phyloP scores from a whole-genome alignment of 2,329 filamentous ascomycete genomes.

The Scleromitrula shiraiana region DNA sequence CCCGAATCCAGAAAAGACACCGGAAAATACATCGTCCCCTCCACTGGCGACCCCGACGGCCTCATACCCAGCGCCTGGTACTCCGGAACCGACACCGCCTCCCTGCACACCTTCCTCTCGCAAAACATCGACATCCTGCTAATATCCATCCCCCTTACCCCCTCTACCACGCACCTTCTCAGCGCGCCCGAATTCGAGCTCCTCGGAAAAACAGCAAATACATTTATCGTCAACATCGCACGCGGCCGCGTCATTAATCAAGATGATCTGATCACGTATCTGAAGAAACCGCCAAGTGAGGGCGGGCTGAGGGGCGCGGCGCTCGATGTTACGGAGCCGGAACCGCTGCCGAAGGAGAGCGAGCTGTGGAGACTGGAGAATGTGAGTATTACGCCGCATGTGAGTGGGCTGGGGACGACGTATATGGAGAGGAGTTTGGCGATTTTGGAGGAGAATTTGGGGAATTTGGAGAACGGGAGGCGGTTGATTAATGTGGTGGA shows the following conservation, averaged over 20 bases:
- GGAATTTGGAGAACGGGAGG: conserved; percentile 42
- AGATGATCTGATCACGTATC: conserved; percentile 46
- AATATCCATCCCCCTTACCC: conserved; percentile 32
- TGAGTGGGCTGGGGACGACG: conserved; percentile 45
- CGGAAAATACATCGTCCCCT: conserved; percentile 53
- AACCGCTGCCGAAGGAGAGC: conserved; percentile 52
- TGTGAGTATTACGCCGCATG: conserved; percentile 56
- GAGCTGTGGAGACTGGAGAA: conserved; percentile 56
- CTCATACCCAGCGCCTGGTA: conserved; percentile 32
- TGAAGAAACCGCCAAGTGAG: conserved; percentile 32
- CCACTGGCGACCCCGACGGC: conserved; percentile 39
- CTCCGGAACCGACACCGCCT: conserved; percentile 27
- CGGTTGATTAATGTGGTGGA: conserved; percentile 54
- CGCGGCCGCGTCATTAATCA: conserved; percentile 55
- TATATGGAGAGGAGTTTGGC: conserved; percentile 51
- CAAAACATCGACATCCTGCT: conserved; percentile 33
- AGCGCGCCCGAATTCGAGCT: conserved; percentile 33
- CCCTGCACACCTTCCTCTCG: conserved; percentile 30
- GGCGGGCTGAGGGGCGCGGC: conserved; percentile 52
- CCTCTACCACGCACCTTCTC: conserved; percentile 33
- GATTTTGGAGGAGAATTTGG: conserved; percentile 50
- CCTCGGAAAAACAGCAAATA: conserved; percentile 31
- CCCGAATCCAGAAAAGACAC: conserved; percentile 47
- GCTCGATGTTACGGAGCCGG: conserved; percentile 61
- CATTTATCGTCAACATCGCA: conserved; percentile 56